Base-by-base conservation (phyloP, 352 stramenopile species). In the Globisporangium carolinianum region DNA sequence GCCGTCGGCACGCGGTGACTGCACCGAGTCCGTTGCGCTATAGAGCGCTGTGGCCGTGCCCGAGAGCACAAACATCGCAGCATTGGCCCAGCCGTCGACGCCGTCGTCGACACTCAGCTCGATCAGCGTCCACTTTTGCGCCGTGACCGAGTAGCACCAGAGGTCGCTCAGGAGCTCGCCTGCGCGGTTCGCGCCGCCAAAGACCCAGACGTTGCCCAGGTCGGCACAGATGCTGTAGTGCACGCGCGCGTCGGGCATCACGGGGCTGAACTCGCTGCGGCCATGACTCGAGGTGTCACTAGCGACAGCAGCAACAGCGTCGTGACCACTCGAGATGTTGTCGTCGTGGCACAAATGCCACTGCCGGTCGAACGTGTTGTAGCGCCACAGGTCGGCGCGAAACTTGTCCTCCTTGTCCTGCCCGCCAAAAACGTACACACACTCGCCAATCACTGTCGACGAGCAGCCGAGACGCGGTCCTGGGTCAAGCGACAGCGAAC, bases 331-430 rank as follows among this genome's bases (percentile, higher is more conserved):
- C 8, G 60, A 71, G 42, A 93, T 86, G 57, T 79, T 86, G 60
- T 95, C 86, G 41, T 94, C 83, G 54, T 94, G 71, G 36, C 80
- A 93, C 45, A 95, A 71, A 56, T 93, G 76, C 86, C 86, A 95
- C 36, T 91, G 66, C 15, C 84, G 82, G 55, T 95, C 86, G 61
- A 95, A 95, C 2, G 83, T 90, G 58, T 94, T 94, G 58, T 92
- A 94, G 12, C 81, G 65, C 86, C 86, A 95, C 14, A 95, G 61
- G 56, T 94, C 86, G 3, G 83, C 76, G 36, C 83, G 71, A 15
- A 86, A 67, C 42, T 86, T 87, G 49, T 90, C 83, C 63, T 91
- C 84, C 46, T 83, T 83, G 62, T 94, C 84, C 57, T 87, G 67
- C 1, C 86, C 86, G 45, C 83, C 86, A 59, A 94, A 95, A 0